phyloP scores from a whole-genome alignment of 768 basidiomycete species.

The Amanita subjunquillea region DNA sequence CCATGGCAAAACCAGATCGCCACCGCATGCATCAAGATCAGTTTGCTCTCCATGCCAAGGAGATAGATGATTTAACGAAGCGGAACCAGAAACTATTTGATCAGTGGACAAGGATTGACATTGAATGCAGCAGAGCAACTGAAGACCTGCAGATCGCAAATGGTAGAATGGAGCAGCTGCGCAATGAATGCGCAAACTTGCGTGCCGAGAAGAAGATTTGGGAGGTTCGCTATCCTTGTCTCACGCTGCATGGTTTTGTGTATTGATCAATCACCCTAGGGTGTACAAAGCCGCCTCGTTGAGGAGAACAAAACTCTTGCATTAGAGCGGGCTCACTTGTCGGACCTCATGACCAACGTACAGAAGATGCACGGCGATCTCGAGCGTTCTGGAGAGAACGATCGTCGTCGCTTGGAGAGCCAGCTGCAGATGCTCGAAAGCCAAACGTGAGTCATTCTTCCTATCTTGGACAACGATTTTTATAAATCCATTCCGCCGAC shows the following conservation, averaged over 20 bases:
- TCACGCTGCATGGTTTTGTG: not conserved
- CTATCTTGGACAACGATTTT: not conserved
- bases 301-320: conserved; percentile 78
- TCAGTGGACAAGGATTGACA: conserved; percentile 64
- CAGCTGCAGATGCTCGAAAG: conserved; percentile 69
- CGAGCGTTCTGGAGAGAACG: conserved; percentile 75
- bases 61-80: conserved; percentile 55
- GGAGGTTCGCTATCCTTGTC: conserved; percentile 48
- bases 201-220: conserved; percentile 91
- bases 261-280: conserved; percentile 32
- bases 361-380: conserved; percentile 87
- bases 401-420: conserved; percentile 70
- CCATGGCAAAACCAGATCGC: conserved; percentile 35
- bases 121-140: conserved; percentile 58
- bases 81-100: conserved; percentile 68
- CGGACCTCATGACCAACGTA: conserved; percentile 82
- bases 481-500: not conserved
- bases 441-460: conserved; percentile 49
- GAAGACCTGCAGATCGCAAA: conserved; percentile 56
- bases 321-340: conserved; percentile 74
- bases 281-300: conserved; percentile 67
- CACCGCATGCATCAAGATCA: conserved; percentile 66
- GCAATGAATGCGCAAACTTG: conserved; percentile 80
- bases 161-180: conserved; percentile 60
- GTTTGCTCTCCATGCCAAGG: conserved; percentile 45